phyloP scores from a whole-genome alignment of 2,329 filamentous ascomycete genomes.

The Colletotrichum higginsianum region DNA sequence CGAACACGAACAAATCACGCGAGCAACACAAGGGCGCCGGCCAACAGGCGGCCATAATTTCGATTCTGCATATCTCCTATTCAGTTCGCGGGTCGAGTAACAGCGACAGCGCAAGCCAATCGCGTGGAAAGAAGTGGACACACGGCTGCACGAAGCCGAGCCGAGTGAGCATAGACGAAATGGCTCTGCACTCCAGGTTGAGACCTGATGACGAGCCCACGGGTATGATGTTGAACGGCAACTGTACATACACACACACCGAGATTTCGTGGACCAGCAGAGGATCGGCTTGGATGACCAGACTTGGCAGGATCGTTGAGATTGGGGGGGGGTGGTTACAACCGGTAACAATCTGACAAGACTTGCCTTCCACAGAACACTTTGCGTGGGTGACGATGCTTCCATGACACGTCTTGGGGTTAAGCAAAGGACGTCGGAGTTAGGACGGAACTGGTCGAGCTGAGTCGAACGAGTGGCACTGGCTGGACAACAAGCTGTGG shows the following conservation, averaged over 20 bases:
- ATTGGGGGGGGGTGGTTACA: constrained; percentile 21
- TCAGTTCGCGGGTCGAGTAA: not conserved
- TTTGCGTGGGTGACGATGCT: constrained; percentile 12
- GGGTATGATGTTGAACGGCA: constrained; percentile 24
- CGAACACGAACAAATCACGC: constrained; percentile 28
- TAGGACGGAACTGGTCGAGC: constrained; percentile 23
- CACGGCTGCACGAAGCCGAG: not conserved
- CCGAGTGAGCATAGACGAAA: not conserved
- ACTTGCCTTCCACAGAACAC: constrained; percentile 11
- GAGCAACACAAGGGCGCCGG: constrained; percentile 18
- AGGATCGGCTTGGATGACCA: not conserved
- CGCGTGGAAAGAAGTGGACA: not conserved
- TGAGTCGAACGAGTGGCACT: constrained; percentile 1
- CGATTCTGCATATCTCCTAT: constrained; percentile 11
- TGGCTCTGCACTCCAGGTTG: not conserved
- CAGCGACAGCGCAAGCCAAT: not conserved
- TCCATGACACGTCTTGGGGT: constrained; percentile 11
- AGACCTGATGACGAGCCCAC: not conserved
- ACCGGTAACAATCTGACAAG: constrained; percentile 17
- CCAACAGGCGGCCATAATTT: constrained; percentile 20
- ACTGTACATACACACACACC: constrained; percentile 33
- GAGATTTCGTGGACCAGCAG: constrained; percentile 1
- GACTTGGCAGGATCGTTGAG: not conserved
- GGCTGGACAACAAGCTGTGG: constrained; percentile 13
- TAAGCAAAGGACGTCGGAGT: not conserved